Evolutionary conservation across 257 asterid genomes (phyloP).

Genomic region (Oldenlandia corymbosa): DNA sequence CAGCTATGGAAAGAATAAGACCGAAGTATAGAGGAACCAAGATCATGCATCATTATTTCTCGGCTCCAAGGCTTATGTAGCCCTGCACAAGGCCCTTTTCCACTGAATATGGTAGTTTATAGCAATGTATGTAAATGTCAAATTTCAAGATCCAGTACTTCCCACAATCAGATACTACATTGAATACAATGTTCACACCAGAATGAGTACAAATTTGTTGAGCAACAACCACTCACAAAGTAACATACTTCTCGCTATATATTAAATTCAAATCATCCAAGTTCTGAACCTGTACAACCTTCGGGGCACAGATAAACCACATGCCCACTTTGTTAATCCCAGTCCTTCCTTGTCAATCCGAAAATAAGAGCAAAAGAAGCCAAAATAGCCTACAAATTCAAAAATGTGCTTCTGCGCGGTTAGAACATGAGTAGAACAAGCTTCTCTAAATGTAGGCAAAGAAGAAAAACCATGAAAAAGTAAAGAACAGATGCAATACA

Average conservation of each 20-base stretch:
- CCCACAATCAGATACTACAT: background rate
- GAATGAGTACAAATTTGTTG: background rate
- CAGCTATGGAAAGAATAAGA: no score
- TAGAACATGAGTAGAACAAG: background rate
- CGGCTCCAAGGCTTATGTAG: background rate
- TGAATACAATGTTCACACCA: background rate
- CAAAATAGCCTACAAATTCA: constrained; percentile 55
- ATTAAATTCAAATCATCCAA: background rate
- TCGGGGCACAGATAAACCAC: background rate
- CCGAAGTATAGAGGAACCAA: no score
- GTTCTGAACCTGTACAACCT: constrained; percentile 14
- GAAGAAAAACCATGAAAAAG: background rate
- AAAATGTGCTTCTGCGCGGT: background rate
- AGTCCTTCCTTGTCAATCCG: constrained; percentile 49
- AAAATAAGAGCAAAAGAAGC: constrained; percentile 52
- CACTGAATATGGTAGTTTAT: background rate
- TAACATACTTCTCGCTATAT: constrained; percentile 3
- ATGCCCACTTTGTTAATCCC: constrained; percentile 13
- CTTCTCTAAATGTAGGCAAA: background rate
- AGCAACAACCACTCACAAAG: background rate
- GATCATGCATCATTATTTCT: no score
- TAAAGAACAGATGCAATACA: background rate
- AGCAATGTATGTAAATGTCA: background rate
- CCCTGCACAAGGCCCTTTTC: no score
- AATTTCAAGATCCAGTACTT: background rate